Conservation (phyloP, 495 filamentous ascomycete genomes). For the Penicilliopsis zonata region DNA sequence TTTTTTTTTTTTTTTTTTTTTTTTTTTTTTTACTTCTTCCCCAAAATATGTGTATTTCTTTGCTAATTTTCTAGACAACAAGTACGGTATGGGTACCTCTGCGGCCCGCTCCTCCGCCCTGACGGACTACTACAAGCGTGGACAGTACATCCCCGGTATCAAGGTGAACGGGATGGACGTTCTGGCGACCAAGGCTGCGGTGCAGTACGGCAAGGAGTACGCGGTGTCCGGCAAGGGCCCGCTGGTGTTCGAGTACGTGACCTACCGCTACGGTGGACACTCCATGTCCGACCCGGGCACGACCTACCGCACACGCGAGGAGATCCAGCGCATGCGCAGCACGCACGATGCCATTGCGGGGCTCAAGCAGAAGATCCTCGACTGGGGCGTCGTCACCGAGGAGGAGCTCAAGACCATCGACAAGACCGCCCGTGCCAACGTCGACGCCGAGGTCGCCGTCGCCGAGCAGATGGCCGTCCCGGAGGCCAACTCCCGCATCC, state of each 20-base stretch:
- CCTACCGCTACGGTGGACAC: constrained; percentile 98
- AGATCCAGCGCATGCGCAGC: constrained; percentile 97
- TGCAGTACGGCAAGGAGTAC: constrained; percentile 82
- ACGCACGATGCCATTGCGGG: constrained; percentile 98
- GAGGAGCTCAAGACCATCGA: constrained; percentile 96
- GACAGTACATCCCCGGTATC: constrained; percentile 97
- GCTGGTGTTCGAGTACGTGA: constrained; percentile 95
- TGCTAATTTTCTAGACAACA: constrained; percentile 65
- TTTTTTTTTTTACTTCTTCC: constrained; percentile 1
- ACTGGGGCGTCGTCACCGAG: constrained; percentile 85
- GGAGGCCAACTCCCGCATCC: constrained; percentile 60
- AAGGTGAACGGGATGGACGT: constrained; percentile 99
- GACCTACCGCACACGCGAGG: constrained; percentile 97
- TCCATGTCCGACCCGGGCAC: constrained; percentile 99
- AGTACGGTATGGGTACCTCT: constrained; percentile 99
- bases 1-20: not conserved
- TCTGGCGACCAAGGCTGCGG: constrained; percentile 92
- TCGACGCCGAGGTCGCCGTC: constrained; percentile 81
- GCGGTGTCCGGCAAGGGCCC: constrained; percentile 72
- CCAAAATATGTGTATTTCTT: constrained; percentile 3
- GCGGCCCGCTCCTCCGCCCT: constrained; percentile 86
- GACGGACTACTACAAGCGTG: constrained; percentile 99
- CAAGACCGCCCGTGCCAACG: constrained; percentile 72
- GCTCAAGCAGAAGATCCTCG: constrained; percentile 92
- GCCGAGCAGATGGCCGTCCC: constrained; percentile 80